A percentile compares a stretch with the other conserved stretches of the same genome.
These are phyloP conservation scores for Xylariaceae sp. DNA, from an alignment of 2,329 filamentous ascomycete species.

Conservation along the genomic window DNA sequence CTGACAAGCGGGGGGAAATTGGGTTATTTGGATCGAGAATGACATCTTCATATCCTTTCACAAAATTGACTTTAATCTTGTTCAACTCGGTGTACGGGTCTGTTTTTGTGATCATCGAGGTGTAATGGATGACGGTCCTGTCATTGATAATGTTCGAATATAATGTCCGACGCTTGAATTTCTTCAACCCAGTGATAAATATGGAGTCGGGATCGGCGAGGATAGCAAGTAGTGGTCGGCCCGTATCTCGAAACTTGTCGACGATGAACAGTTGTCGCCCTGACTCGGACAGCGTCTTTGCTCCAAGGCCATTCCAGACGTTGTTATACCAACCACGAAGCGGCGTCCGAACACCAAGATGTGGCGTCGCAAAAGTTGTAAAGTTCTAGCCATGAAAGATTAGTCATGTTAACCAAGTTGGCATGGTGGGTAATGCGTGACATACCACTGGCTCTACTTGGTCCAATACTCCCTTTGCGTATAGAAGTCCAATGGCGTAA, in stretches of 20 bases:
- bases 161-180: constrained; percentile 76
- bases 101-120: constrained; percentile 75
- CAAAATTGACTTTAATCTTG: constrained; percentile 72
- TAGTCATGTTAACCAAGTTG: not conserved
- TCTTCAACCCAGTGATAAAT: constrained; percentile 79
- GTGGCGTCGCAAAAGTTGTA: constrained; percentile 86
- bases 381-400: constrained; percentile 69
- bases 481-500: constrained; percentile 84
- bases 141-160: constrained; percentile 93
- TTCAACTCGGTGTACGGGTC: constrained; percentile 78
- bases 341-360: constrained; percentile 77
- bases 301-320: constrained; percentile 83
- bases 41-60: constrained; percentile 75
- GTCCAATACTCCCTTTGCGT: constrained; percentile 81
- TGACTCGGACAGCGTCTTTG: constrained; percentile 79
- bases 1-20: constrained; percentile 53
- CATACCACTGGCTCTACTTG: constrained; percentile 76
- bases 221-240: constrained; percentile 78
- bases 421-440: not conserved
- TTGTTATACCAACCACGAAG: constrained; percentile 68
- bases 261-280: constrained; percentile 87
- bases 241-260: constrained; percentile 83
- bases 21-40: constrained; percentile 74
- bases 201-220: constrained; percentile 84
- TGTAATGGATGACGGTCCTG: constrained; percentile 80